Evolutionary conservation across 768 basidiomycete species (phyloP), one percentile per base, ranked within the genome.

Genomic region (Boletus rufocinnamomeus): DNA sequence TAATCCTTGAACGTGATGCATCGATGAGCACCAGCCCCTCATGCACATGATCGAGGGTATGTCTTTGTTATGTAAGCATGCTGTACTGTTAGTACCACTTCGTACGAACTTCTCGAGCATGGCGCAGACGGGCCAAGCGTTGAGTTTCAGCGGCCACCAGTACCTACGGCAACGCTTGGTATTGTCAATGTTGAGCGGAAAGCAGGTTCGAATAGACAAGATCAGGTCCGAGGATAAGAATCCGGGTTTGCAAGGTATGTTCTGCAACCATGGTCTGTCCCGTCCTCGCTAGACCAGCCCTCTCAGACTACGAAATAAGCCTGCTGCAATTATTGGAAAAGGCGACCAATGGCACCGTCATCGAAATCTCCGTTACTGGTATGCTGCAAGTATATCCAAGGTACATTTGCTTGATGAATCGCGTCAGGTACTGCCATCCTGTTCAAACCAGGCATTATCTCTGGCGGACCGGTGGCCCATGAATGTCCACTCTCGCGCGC

Each of bases 291-390:
- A 30, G 30, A 57, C 45, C 4, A 32, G 34, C 19, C 19, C n/a
- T 10, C 11, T 34, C 66, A 93, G 95, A 98, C 73, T 96, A 88
- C 73, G 97, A 99, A 78, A 85, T 96, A 49, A 95, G 91, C 67
- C 80, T 98, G 27, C 74, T 99, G 44, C 80, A 96, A 47, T 75
- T 98, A 17, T 67, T 98, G 35, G 95, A 98, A 71, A 93, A 92
- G 65, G 78, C 91, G 4, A 95, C 94, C 4, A 98, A 98, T 80
- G 97, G 96, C 2, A 92, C 92, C 6, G 76, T 92, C 30, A 90
- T 98, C 59, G 97, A 98, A 72, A 98, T 99, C 52, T 96, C 94
- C 2, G 88, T 95, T 8, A 98, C 97, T 23, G 96, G 95, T 89
- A 62, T 54, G 83, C 19, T 63, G 11, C 8, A 40, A 3, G 48